These are phyloP conservation scores for Sherardia arvensis DNA, from an alignment of 257 asterid species.

Conservation along the genomic window DNA sequence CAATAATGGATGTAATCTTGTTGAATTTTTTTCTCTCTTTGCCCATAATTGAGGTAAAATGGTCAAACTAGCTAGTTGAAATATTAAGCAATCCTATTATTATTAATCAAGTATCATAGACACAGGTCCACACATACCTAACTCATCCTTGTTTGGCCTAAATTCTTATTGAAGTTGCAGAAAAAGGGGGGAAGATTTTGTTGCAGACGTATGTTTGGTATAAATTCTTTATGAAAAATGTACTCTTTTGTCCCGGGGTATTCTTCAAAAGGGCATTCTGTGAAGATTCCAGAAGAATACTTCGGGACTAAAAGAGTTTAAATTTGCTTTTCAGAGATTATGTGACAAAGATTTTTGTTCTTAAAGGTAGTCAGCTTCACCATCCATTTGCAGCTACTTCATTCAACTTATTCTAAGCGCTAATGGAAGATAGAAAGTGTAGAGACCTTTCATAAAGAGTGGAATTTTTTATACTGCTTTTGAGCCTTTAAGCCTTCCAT, in stretches of 20 bases:
- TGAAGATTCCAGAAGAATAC: background rate
- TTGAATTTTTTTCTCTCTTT: background rate
- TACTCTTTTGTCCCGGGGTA: background rate
- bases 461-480: background rate
- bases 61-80: conserved; percentile 7
- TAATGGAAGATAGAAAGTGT: background rate
- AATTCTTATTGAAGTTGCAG: no score
- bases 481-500: background rate
- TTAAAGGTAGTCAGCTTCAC: background rate
- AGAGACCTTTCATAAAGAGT: conserved; percentile 1
- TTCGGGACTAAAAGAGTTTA: background rate
- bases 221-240: no score
- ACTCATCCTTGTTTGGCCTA: background rate
- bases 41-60: background rate
- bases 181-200: no score
- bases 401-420: background rate
- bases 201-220: no score
- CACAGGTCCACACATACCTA: no score
- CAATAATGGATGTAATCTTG: no score
- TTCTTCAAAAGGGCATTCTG: no score
- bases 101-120: no score
- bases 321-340: no score
- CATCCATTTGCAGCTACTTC: background rate
- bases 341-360: background rate
- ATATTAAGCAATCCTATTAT: background rate